Conservation (phyloP, 306 rosid species). For the Fragaria ananassa region DNA sequence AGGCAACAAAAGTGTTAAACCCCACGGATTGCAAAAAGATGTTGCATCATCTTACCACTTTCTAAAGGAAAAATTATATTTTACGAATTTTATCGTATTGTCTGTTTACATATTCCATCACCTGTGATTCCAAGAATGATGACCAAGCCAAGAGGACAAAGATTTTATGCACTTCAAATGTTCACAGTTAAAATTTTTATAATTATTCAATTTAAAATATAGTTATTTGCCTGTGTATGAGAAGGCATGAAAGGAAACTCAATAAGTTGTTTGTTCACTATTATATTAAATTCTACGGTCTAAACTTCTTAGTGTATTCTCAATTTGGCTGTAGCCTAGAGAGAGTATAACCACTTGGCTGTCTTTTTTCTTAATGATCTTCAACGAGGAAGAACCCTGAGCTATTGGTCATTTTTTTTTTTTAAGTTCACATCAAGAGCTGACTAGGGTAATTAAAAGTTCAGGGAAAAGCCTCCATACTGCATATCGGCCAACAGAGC, state of each 20-base stretch:
- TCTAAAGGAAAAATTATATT: neutral
- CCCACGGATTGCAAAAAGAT: neutral
- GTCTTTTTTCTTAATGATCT: neutral
- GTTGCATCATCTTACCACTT: slow-evolving; percentile 2
- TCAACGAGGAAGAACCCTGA: neutral
- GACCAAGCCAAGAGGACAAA: neutral
- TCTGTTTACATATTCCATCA: neutral
- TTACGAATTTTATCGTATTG: slow-evolving; percentile 10
- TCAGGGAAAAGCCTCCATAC: neutral
- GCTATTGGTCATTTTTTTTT: no score
- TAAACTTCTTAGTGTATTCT: neutral
- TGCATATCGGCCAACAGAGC: neutral
- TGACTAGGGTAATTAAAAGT: neutral
- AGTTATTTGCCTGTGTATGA: neutral
- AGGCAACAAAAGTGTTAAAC: neutral
- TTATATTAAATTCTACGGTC: neutral
- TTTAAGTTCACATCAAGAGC: neutral
- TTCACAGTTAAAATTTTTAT: neutral
- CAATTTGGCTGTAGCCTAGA: neutral
- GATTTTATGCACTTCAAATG: neutral
- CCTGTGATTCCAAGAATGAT: neutral
- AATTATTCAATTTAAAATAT: neutral
- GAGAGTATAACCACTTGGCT: neutral
- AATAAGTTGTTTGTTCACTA: no score
- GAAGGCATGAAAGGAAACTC: neutral